Evolutionary conservation across 2,329 filamentous ascomycete species (phyloP).

Genomic region (Hortaea werneckii): DNA sequence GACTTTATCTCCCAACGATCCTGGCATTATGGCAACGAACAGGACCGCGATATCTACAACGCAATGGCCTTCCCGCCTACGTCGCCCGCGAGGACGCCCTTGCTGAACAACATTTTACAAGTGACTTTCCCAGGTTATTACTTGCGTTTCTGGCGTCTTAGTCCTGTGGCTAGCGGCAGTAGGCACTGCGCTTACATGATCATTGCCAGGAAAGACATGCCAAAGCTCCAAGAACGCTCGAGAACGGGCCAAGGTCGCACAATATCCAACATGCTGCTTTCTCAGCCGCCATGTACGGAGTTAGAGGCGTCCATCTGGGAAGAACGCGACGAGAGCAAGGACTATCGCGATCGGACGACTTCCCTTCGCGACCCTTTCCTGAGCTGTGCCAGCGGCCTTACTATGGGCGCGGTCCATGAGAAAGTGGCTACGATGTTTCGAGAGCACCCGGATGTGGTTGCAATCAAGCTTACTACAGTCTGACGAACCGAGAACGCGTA

Average conservation of each 20-base stretch:
- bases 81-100: conserved; percentile 3
- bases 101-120: conserved; percentile 14
- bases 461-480: conserved; percentile 16
- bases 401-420: conserved; percentile 12
- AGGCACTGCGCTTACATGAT: conserved; percentile 14
- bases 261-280: conserved; percentile 14
- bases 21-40: conserved; percentile 1
- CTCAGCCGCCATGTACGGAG: conserved; percentile 12
- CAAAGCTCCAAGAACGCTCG: conserved; percentile 2
- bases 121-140: conserved; percentile 13
- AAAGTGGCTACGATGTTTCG: conserved; percentile 12
- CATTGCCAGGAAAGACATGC: conserved; percentile 12
- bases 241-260: conserved; percentile 5
- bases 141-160: conserved; percentile 15
- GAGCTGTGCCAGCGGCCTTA: conserved; percentile 11
- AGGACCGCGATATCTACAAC: background rate
- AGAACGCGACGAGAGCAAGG: conserved; percentile 16
- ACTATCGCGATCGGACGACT: conserved; percentile 13
- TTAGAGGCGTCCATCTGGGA: conserved; percentile 16
- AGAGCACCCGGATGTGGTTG: conserved; percentile 12
- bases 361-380: conserved; percentile 10
- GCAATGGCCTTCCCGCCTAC: background rate
- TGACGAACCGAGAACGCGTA: conserved; percentile 1
- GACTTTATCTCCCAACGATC: conserved; percentile 4
- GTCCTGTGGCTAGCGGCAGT: conserved; percentile 6